phyloP scores from a whole-genome alignment of 108 stramenopile species.

The Fistulifera pelliculosa region DNA sequence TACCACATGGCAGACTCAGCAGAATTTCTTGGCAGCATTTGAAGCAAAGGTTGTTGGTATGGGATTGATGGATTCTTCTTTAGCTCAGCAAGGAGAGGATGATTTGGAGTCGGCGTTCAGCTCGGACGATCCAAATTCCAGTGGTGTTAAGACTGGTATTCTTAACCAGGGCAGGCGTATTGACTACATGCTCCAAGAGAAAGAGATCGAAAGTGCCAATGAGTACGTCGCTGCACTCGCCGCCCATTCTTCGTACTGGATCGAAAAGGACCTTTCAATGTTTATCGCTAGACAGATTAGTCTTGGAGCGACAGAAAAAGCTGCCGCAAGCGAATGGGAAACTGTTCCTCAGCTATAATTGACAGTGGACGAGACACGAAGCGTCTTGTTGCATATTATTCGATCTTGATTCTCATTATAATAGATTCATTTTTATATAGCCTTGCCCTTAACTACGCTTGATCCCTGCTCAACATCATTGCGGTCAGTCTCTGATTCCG shows the following conservation, averaged over 20 bases:
- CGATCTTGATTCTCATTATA: no score
- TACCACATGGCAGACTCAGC: slow-evolving; percentile 33
- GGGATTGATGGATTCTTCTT: slow-evolving; percentile 33
- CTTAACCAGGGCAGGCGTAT: slow-evolving; percentile 43
- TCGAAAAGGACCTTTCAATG: slow-evolving; percentile 64
- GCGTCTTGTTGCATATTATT: no score
- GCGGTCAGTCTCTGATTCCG: background rate
- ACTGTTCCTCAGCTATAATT: no score
- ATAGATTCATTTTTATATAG: no score
- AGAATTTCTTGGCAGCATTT: slow-evolving; percentile 33
- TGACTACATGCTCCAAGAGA: slow-evolving; percentile 69
- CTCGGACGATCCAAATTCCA: slow-evolving; percentile 4
- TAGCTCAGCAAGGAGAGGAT: slow-evolving; percentile 17
- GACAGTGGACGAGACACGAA: no score
- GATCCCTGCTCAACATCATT: background rate
- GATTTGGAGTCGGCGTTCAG: slow-evolving; percentile 1
- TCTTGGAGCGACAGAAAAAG: slow-evolving; percentile 17
- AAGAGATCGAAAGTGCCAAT: slow-evolving; percentile 76
- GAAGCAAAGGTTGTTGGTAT: slow-evolving; percentile 40
- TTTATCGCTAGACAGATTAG: slow-evolving; percentile 70
- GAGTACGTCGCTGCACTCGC: slow-evolving; percentile 79
- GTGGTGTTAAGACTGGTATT: slow-evolving; percentile 20
- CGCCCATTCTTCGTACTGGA: slow-evolving; percentile 77
- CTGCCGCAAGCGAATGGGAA: background rate
- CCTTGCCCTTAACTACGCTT: no score